A percentile compares a stretch with the other conserved stretches of the same genome.
Conservation (phyloP, 2,329 filamentous ascomycete genomes). For the Colletotrichum sansevieriae region DNA sequence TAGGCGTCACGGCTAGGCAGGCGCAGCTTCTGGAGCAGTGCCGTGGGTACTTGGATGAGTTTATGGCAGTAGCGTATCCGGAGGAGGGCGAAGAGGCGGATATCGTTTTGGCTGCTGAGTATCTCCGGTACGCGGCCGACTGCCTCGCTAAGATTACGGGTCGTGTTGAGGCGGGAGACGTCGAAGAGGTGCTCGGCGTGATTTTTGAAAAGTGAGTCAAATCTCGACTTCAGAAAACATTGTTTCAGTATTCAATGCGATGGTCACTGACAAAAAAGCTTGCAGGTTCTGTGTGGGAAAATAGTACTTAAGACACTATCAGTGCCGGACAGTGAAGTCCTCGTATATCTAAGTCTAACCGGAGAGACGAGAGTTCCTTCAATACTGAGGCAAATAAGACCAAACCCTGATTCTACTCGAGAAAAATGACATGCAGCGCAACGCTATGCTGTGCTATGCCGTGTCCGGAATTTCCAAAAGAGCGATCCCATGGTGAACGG, state of each 20-base stretch:
- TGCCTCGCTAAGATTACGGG: slow-evolving; percentile 91
- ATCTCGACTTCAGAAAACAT: no score
- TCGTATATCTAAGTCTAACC: slow-evolving; percentile 33
- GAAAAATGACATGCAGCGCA: not conserved
- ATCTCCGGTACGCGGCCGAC: slow-evolving; percentile 83
- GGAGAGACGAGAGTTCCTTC: not conserved
- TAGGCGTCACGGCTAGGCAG: slow-evolving; percentile 93
- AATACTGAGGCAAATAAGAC: slow-evolving; percentile 4
- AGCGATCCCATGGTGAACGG: slow-evolving; percentile 17
- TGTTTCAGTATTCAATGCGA: slow-evolving; percentile 3
- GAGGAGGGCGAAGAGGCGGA: slow-evolving; percentile 70
- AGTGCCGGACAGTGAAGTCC: slow-evolving; percentile 25
- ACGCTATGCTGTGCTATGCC: slow-evolving; percentile 16
- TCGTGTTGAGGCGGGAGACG: slow-evolving; percentile 85
- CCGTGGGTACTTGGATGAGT: slow-evolving; percentile 77
- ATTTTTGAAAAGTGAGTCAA: slow-evolving; percentile 92
- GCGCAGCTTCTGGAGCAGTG: slow-evolving; percentile 83
- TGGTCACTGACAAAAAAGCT: not conserved
- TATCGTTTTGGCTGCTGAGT: slow-evolving; percentile 90
- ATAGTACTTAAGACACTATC: slow-evolving; percentile 47
- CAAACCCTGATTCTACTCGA: not conserved
- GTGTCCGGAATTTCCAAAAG: not conserved
- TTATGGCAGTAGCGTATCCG: slow-evolving; percentile 70
- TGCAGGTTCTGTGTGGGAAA: slow-evolving; percentile 69
- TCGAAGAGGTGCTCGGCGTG: slow-evolving; percentile 95